Evolutionary conservation across 2,329 filamentous ascomycete species (phyloP).

Genomic region (Calonectria pseudoturangicola): DNA sequence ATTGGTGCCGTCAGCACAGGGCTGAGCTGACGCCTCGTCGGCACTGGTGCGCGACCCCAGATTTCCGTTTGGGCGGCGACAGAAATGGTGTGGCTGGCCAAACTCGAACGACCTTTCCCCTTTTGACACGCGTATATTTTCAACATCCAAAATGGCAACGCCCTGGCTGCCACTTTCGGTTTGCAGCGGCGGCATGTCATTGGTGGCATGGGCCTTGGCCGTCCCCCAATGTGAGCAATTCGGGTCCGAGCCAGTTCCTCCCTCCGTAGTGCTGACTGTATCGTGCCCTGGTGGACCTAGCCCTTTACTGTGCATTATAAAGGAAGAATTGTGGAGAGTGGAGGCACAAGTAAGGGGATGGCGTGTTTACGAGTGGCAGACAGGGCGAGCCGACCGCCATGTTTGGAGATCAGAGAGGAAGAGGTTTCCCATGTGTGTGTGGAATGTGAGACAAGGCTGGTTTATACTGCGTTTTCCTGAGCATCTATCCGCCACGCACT

Average conservation of each 20-base stretch:
- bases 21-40: background rate
- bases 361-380: background rate
- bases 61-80: background rate
- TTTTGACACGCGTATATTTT: background rate
- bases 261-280: background rate
- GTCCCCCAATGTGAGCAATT: background rate
- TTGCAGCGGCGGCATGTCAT: background rate
- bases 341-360: background rate
- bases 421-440: background rate
- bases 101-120: background rate
- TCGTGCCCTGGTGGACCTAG: background rate
- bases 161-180: background rate
- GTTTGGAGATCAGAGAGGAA: background rate
- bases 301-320: slow-evolving; percentile 5
- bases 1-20: background rate
- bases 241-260: background rate
- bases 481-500: background rate
- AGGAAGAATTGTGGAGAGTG: slow-evolving; percentile 12
- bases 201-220: background rate
- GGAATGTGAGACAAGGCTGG: background rate
- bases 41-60: background rate
- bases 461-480: slow-evolving; percentile 5
- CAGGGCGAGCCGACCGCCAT: background rate
- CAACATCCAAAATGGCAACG: too few relatives aligned
- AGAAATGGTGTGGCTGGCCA: background rate